A percentile compares a stretch with the other conserved stretches of the same genome.
phyloP scores from a whole-genome alignment of 2,329 filamentous ascomycete genomes.

The Xylariaceae sp. region DNA sequence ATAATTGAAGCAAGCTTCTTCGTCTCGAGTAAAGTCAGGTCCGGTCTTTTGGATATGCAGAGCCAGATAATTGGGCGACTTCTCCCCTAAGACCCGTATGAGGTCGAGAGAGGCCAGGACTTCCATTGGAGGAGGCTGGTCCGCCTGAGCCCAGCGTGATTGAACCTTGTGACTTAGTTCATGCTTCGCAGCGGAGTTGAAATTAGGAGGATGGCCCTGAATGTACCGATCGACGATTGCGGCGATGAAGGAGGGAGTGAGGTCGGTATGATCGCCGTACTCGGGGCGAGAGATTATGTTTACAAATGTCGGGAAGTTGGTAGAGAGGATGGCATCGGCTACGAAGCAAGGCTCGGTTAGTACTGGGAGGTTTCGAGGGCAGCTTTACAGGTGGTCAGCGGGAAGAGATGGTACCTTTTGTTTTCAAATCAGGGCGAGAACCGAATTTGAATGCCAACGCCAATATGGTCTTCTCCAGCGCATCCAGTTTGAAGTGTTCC shows the following conservation, averaged over 20 bases:
- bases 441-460: constrained; percentile 83
- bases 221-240: constrained; percentile 81
- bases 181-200: constrained; percentile 69
- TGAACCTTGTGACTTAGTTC: constrained; percentile 64
- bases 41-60: constrained; percentile 72
- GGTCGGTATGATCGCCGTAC: constrained; percentile 60
- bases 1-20: constrained; percentile 59
- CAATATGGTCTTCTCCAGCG: constrained; percentile 80
- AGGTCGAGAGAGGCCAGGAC: constrained; percentile 69
- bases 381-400: neutral
- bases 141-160: constrained; percentile 62
- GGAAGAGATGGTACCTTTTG: constrained; percentile 64
- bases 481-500: constrained; percentile 92
- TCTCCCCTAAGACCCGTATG: constrained; percentile 59
- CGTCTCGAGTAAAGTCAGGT: constrained; percentile 67
- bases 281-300: constrained; percentile 67
- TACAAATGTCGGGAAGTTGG: constrained; percentile 73
- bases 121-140: constrained; percentile 63
- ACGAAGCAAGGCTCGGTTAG: constrained; percentile 11
- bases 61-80: constrained; percentile 52
- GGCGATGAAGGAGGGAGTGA: constrained; percentile 68
- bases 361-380: constrained; percentile 6
- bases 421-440: constrained; percentile 75
- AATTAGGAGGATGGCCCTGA: constrained; percentile 80
- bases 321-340: constrained; percentile 89